Conservation (phyloP, 768 basidiomycete genomes). For the Serendipita indica region DNA sequence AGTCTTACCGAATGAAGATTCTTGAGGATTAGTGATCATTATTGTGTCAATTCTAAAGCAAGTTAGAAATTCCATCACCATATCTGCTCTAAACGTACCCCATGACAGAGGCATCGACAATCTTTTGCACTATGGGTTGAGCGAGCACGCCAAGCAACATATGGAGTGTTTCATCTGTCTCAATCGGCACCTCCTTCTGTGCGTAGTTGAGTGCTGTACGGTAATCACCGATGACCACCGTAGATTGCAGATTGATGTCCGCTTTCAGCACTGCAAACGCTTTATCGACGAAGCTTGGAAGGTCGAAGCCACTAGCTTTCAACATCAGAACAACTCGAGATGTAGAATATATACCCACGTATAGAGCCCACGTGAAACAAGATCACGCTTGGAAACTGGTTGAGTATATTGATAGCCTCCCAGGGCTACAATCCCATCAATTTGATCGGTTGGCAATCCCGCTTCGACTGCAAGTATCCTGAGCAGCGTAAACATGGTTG, state of each 20-base stretch:
- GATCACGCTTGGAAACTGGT: slow-evolving; percentile 10
- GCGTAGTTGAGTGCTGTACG: slow-evolving; percentile 45
- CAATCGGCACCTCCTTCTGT: slow-evolving; percentile 39
- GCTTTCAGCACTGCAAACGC: slow-evolving; percentile 52
- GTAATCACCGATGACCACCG: slow-evolving; percentile 50
- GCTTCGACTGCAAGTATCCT: slow-evolving; percentile 51
- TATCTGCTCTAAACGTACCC: slow-evolving; percentile 26
- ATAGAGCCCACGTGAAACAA: slow-evolving; percentile 25
- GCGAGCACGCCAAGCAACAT: slow-evolving; percentile 56
- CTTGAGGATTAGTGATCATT: slow-evolving; percentile 42
- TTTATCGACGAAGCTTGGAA: slow-evolving; percentile 44
- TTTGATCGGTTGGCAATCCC: slow-evolving; percentile 40
- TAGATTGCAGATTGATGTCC: slow-evolving; percentile 41
- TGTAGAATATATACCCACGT: slow-evolving; percentile 27
- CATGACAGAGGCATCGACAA: slow-evolving; percentile 43
- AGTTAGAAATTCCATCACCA: background rate
- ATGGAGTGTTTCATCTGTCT: slow-evolving; percentile 46
- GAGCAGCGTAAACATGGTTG: slow-evolving; percentile 54
- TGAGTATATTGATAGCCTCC: slow-evolving; percentile 50
- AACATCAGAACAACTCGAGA: background rate
- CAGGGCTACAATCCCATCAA: slow-evolving; percentile 50
- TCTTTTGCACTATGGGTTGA: slow-evolving; percentile 57
- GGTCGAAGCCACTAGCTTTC: slow-evolving; percentile 37
- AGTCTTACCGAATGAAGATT: slow-evolving; percentile 40
- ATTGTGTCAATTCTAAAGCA: slow-evolving; percentile 38